A percentile compares a stretch with the other conserved stretches of the same genome.
phyloP scores from a whole-genome alignment of 2,329 filamentous ascomycete genomes.

The Paraphaeosphaeria sporulosa region DNA sequence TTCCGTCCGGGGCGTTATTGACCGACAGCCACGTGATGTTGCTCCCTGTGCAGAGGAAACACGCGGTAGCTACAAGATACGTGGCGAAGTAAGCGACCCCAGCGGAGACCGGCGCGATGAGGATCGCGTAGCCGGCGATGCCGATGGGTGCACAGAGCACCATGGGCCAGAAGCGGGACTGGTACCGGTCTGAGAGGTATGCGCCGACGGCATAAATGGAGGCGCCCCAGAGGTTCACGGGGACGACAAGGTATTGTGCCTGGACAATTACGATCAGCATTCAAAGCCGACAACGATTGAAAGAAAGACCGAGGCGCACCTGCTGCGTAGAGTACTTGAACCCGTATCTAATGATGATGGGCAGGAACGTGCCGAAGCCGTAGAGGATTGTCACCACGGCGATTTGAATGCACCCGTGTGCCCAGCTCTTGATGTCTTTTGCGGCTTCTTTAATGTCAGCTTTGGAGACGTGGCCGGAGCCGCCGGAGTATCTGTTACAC shows the following conservation, averaged over 20 bases:
- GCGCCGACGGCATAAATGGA: slow-evolving; percentile 52
- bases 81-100: slow-evolving; percentile 42
- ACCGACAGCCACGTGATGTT: slow-evolving; percentile 45
- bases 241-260: slow-evolving; percentile 51
- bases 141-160: slow-evolving; percentile 42
- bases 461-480: slow-evolving; percentile 37
- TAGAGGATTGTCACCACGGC: slow-evolving; percentile 51
- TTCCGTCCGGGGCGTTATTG: slow-evolving; percentile 44
- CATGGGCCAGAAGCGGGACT: slow-evolving; percentile 48
- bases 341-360: slow-evolving; percentile 52
- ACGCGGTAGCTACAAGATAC: slow-evolving; percentile 43
- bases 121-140: slow-evolving; percentile 41
- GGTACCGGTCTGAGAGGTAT: slow-evolving; percentile 48
- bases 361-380: slow-evolving; percentile 53
- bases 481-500: slow-evolving; percentile 26
- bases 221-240: slow-evolving; percentile 53
- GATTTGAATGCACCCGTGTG: slow-evolving; percentile 50
- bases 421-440: slow-evolving; percentile 42
- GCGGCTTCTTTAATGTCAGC: slow-evolving; percentile 43
- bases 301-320: slow-evolving; percentile 30
- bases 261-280: not conserved
- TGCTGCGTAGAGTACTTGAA: slow-evolving; percentile 52
- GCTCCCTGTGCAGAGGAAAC: slow-evolving; percentile 43
- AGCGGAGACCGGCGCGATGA: slow-evolving; percentile 35
- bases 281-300: no score